Conservation (phyloP, 202 grass and related monocot genomes). For the Setaria viridis region DNA sequence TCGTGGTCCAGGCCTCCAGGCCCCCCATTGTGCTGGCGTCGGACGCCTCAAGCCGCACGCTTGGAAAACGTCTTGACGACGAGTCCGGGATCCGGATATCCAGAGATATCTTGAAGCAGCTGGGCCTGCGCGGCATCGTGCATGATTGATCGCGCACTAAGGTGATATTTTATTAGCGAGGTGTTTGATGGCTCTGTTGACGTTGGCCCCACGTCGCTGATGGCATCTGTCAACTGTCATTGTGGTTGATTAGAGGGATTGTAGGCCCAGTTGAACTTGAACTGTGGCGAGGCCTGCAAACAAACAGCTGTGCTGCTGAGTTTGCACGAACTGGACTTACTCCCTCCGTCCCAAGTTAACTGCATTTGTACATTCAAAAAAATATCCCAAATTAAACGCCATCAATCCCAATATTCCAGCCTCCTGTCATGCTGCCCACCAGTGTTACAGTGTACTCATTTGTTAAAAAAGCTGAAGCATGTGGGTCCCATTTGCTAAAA, state of each 20-base stretch:
- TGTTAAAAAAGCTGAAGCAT: too few species aligned
- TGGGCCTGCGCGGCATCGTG: background rate
- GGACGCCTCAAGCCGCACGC: background rate
- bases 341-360: too few species aligned
- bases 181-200: constrained; percentile 7
- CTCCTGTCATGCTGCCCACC: too few species aligned
- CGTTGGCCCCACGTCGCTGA: constrained; percentile 14
- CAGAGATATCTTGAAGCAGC: background rate
- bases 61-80: constrained; percentile 3
- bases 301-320: background rate
- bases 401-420: too few species aligned
- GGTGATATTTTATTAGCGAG: background rate
- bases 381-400: too few species aligned
- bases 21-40: background rate
- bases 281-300: background rate
- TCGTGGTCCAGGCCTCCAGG: background rate
- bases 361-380: too few species aligned
- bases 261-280: background rate
- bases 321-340: background rate
- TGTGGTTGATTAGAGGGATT: background rate
- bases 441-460: too few species aligned
- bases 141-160: constrained; percentile 22
- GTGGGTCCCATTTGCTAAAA: too few species aligned
- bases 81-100: background rate
- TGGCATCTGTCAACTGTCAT: background rate